Percentiles rank a stretch among this genome's conserved stretches.
Conservation (phyloP, 805 yeast species). For the Cyberlindnera galapagoensis region DNA sequence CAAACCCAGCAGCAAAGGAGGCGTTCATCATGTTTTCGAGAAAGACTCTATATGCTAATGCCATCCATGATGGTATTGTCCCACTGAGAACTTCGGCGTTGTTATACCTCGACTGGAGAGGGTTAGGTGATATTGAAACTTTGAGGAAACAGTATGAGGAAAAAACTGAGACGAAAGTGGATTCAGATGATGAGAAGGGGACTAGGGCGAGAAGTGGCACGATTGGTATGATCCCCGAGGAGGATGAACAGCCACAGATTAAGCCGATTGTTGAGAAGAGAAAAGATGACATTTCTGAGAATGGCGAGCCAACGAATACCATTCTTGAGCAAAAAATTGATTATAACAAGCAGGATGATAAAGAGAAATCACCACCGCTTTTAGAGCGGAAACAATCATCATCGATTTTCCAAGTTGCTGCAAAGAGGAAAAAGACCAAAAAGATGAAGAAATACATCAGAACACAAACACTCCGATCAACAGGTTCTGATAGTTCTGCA, state of each 20-base stretch:
- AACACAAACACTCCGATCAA: constrained; percentile 19
- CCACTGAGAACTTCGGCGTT: constrained; percentile 88
- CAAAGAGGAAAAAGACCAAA: constrained; percentile 8
- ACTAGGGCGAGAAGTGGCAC: constrained; percentile 22
- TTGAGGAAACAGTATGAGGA: constrained; percentile 13
- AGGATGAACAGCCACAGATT: not conserved
- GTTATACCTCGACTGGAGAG: constrained; percentile 80
- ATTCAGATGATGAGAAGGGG: constrained; percentile 1
- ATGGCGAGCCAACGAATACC: no score
- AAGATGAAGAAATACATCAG: constrained; percentile 16
- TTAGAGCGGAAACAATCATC: no score
- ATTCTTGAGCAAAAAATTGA: not conserved
- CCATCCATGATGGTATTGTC: constrained; percentile 90
- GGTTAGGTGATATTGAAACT: constrained; percentile 45
- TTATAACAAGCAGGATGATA: not conserved
- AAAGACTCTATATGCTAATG: constrained; percentile 85
- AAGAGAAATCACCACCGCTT: not conserved
- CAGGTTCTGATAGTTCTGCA: not conserved
- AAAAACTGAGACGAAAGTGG: constrained; percentile 6
- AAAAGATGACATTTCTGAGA: no score
- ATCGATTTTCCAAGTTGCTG: constrained; percentile 3
- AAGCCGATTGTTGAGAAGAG: not conserved
- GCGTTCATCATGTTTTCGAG: constrained; percentile 57
- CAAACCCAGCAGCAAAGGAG: constrained; percentile 56
- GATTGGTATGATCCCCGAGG: constrained; percentile 12